Base-by-base conservation (phyloP, 2,329 filamentous ascomycete species). In the Trichoderma sp. region DNA sequence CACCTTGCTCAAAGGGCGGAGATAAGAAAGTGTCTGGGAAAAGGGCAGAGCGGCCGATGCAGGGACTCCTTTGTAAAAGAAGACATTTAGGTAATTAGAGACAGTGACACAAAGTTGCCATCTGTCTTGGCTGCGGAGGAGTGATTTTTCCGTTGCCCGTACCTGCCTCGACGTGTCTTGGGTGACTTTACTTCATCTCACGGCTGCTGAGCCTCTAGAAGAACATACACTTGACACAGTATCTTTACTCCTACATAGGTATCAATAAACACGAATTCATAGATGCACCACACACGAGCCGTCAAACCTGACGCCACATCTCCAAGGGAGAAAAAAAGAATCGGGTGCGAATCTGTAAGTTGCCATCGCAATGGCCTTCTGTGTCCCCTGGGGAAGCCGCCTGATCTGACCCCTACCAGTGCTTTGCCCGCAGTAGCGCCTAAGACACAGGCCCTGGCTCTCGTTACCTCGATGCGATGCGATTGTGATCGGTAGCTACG, bases 371-470 rank as follows among this genome's bases (percentile, higher is more conserved):
- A 35, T 14, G 35, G 56, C 27, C 21, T 14, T 35, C 59, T 63
- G 69, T 72, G 69, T 53, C 29, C 27, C 59, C 27, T 63, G 35
- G 29, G 31, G n/a, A 3, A 50, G 24, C n/a, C 9, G 33, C 50
- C 67, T 50, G 18, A 59, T 24, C 56, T 38, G 45, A 53, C 68
- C 60, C 27, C 53, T 8, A 21, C 60, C 68, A 29, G 27, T 33
- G 59, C 11, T n/a, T 31, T 35, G 14, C 69, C 69, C 56, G 69
- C 59, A 72, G 69, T 64, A 72, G 59, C 59, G 69, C 38, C 41
- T 18, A 29, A n/a, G 33, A 56, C 27, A 45, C 65, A 21, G 21
- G 41, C 62, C 45, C 65, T 56, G 41, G 65, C 38, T 14, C 27
- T 60, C 33, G 67, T 24, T 63, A 33, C 35, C 27, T 53, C 38